Conservation (phyloP, 73 alveolate genomes). For the Tetrahymena thermophila region DNA sequence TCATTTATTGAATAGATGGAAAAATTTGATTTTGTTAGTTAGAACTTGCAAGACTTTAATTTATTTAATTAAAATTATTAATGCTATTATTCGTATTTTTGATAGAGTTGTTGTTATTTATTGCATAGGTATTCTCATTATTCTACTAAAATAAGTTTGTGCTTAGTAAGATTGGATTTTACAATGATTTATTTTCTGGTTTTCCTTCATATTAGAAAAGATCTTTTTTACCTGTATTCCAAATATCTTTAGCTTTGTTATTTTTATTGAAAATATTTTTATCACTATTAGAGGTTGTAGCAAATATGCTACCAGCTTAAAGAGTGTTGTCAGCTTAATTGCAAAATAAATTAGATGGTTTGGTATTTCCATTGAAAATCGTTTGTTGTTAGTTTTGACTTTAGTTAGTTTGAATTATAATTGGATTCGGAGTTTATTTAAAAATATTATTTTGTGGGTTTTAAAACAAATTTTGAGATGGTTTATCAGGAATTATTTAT, state of each 20-base stretch:
- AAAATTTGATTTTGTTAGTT: neutral
- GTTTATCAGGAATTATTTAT: neutral
- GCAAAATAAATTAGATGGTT: neutral
- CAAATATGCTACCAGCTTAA: neutral
- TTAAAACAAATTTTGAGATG: neutral
- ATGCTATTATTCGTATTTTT: neutral
- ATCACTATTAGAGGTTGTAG: neutral
- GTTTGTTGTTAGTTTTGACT: neutral
- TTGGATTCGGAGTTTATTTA: neutral
- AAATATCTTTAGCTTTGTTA: neutral
- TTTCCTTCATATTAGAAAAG: neutral
- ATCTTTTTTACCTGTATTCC: neutral
- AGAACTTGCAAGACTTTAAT: neutral
- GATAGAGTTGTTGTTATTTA: neutral
- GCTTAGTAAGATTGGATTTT: neutral
- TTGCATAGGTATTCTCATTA: neutral
- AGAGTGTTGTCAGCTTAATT: neutral
- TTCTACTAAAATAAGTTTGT: neutral
- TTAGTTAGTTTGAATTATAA: neutral
- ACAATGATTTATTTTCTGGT: neutral
- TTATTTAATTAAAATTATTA: neutral
- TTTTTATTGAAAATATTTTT: neutral
- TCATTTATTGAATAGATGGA: neutral
- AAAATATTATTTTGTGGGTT: neutral
- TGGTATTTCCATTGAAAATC: neutral